phyloP scores from a whole-genome alignment of 345 rosid species.

The Eucalyptus melliodora region DNA sequence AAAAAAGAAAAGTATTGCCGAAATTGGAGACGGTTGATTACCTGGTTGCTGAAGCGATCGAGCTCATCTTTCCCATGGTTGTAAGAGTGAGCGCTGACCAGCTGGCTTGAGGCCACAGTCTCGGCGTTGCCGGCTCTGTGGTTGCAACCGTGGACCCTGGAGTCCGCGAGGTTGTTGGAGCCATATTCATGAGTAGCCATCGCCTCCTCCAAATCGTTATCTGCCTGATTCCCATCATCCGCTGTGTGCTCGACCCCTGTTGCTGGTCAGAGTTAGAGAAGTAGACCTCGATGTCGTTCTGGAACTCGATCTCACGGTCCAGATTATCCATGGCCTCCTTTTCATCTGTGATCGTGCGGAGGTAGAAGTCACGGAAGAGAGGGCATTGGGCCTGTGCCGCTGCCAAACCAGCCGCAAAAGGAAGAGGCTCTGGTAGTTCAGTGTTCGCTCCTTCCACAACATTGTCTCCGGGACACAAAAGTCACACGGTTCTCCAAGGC shows the following conservation, averaged over 20 bases:
- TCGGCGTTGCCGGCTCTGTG: background rate
- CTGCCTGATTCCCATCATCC: background rate
- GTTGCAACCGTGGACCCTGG: background rate
- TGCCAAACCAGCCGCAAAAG: background rate
- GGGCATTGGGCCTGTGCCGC: background rate
- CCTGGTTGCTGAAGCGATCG: background rate
- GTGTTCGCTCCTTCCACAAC: background rate
- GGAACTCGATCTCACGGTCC: fast-evolving
- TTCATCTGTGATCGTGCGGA: fast-evolving
- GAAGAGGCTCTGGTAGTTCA: background rate
- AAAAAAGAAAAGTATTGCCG: background rate
- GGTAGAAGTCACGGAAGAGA: fast-evolving
- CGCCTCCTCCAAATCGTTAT: background rate
- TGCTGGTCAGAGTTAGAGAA: background rate
- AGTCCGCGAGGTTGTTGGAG: background rate
- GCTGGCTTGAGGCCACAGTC: background rate
- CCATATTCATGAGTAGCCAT: background rate
- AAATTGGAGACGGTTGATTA: background rate
- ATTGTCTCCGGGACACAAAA: too few species aligned
- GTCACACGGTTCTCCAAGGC: too few species aligned
- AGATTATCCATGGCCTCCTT: fast-evolving
- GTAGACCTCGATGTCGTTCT: background rate
- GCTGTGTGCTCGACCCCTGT: background rate
- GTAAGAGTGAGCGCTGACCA: background rate
- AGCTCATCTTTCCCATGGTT: background rate